Percentiles rank a stretch among this genome's conserved stretches.
phyloP scores from a whole-genome alignment of 495 filamentous ascomycete genomes.

The Ascobolus immersus region DNA sequence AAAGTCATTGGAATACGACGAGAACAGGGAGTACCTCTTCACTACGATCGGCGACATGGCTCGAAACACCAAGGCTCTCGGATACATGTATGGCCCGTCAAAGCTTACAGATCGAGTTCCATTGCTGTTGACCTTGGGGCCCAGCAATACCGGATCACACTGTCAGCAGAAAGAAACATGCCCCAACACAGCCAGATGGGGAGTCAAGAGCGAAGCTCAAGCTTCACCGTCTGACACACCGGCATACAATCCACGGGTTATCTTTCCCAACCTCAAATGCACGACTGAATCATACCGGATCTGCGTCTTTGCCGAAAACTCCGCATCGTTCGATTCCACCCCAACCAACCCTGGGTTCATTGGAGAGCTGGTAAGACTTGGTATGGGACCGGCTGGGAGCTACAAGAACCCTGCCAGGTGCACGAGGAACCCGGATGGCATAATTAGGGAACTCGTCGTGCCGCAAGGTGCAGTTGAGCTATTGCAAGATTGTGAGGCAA shows the following conservation, averaged over 20 bases:
- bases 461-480: background rate
- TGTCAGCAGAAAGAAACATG: too few species aligned
- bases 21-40: conserved; percentile 4
- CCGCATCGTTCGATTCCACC: background rate
- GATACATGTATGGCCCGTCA: conserved; percentile 6
- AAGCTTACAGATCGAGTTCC: conserved; percentile 1
- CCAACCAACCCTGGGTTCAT: conserved; percentile 3
- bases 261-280: conserved; percentile 5
- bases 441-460: conserved; percentile 2
- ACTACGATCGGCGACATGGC: conserved; percentile 9
- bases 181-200: background rate
- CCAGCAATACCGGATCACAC: background rate
- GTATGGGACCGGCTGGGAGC: conserved; percentile 3
- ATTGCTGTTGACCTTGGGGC: background rate
- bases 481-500: conserved; percentile 1
- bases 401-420: background rate
- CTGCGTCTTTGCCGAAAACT: conserved; percentile 6
- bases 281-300: conserved; percentile 4
- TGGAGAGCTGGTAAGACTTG: conserved; percentile 5
- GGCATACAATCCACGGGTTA: conserved; percentile 3
- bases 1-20: background rate
- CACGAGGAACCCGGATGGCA: too few species aligned
- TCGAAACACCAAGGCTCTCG: conserved; percentile 3
- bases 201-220: too few species aligned
- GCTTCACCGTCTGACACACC: too few species aligned